Evolutionary conservation across 352 stramenopile species (phyloP).

Genomic region (Pythium utonaiense): DNA sequence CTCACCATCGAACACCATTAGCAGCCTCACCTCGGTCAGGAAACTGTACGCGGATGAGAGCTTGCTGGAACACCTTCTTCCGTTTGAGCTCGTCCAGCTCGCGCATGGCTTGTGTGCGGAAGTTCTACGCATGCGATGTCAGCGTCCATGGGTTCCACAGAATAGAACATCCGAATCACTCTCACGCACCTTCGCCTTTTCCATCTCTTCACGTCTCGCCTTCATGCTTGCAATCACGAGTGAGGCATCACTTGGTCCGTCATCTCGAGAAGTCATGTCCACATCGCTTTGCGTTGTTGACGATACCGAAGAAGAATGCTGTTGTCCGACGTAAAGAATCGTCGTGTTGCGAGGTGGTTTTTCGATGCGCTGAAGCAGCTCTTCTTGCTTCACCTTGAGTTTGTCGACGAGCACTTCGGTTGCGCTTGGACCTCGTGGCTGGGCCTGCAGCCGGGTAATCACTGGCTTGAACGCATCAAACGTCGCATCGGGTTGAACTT

Average conservation of each 20-base stretch:
- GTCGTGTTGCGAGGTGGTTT: constrained; percentile 68
- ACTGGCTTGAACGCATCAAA: constrained; percentile 85
- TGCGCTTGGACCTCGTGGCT: constrained; percentile 70
- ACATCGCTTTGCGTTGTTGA: constrained; percentile 3
- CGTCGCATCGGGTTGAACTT: constrained; percentile 29
- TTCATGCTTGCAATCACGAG: constrained; percentile 78
- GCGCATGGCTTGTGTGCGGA: constrained; percentile 84
- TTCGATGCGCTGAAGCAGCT: constrained; percentile 47
- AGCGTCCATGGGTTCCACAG: too few species aligned
- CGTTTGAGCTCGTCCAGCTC: constrained; percentile 84
- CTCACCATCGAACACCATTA: too few species aligned
- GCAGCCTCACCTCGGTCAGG: constrained; percentile 70
- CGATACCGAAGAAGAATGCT: neutral
- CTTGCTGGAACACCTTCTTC: constrained; percentile 75
- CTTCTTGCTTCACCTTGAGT: constrained; percentile 75
- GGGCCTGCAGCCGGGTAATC: constrained; percentile 76
- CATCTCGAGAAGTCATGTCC: constrained; percentile 18
- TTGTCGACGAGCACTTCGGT: constrained; percentile 76
- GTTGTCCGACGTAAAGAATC: constrained; percentile 38
- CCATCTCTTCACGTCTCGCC: constrained; percentile 59
- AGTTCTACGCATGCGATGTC: too few species aligned
- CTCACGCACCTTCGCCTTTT: constrained; percentile 66
- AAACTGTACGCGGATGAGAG: constrained; percentile 80
- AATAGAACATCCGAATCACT: too few species aligned
- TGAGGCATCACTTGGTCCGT: constrained; percentile 49